phyloP scores from a whole-genome alignment of 345 rosid species.

The Kandelia obovata region DNA sequence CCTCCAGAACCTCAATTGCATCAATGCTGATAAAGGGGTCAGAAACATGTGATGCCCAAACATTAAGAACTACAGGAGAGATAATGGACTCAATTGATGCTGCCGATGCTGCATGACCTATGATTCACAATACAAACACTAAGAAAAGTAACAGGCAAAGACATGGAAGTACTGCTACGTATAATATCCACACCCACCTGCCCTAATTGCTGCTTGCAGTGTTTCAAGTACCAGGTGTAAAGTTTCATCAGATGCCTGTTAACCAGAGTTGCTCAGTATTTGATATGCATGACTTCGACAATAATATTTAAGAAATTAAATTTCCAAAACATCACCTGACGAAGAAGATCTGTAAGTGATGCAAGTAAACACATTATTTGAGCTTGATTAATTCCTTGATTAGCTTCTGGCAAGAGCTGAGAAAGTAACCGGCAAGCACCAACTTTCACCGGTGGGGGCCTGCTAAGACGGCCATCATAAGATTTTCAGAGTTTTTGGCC shows the following conservation, averaged over 20 bases:
- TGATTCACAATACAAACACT: slow-evolving; percentile 18
- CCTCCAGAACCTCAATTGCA: slow-evolving; percentile 85
- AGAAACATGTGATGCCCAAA: slow-evolving; percentile 74
- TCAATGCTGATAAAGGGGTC: slow-evolving; percentile 93
- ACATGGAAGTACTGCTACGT: not conserved
- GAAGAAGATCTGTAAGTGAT: slow-evolving; percentile 75
- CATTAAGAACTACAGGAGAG: slow-evolving; percentile 73
- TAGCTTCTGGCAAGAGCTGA: slow-evolving; percentile 73
- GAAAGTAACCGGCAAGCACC: slow-evolving; percentile 91
- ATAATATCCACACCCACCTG: slow-evolving; percentile 47
- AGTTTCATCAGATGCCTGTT: slow-evolving; percentile 86
- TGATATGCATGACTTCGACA: slow-evolving; percentile 16
- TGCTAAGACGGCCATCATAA: slow-evolving; percentile 32
- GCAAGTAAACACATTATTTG: slow-evolving; percentile 67
- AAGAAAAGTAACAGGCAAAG: slow-evolving; percentile 7
- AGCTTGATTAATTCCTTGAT: slow-evolving; percentile 49
- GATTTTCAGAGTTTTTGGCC: slow-evolving; percentile 13
- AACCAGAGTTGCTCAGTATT: slow-evolving; percentile 21
- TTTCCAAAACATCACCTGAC: slow-evolving; percentile 47
- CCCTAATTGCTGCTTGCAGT: slow-evolving; percentile 65
- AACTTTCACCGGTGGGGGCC: slow-evolving; percentile 87
- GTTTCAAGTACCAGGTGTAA: slow-evolving; percentile 89
- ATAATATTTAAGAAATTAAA: slow-evolving; percentile 3
- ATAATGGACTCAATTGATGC: slow-evolving; percentile 60
- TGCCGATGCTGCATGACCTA: slow-evolving; percentile 65